Evolutionary conservation across 2,329 filamentous ascomycete species (phyloP).

Genomic region (Phyllachora maydis): DNA sequence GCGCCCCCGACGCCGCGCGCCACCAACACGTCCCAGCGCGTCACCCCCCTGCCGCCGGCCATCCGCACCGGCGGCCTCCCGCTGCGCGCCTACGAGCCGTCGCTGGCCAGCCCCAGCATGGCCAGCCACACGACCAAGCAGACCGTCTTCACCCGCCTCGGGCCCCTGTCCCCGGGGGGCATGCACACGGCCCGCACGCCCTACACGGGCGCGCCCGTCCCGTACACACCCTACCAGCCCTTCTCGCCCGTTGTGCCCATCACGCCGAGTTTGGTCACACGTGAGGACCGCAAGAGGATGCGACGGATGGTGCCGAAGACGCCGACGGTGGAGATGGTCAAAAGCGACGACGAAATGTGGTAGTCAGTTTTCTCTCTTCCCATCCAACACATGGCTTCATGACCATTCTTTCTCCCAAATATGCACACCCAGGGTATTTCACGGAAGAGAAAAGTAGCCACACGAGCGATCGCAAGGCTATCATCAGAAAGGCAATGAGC

Average conservation of each 20-base stretch:
- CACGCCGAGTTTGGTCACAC: conserved; percentile 54
- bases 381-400: no score
- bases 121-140: conserved; percentile 34
- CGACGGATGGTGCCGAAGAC: conserved; percentile 42
- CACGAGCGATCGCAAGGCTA: no score
- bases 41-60: conserved; percentile 31
- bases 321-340: conserved; percentile 40
- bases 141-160: conserved; percentile 38
- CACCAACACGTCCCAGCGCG: conserved; percentile 15
- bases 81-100: conserved; percentile 39
- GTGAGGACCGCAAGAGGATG: conserved; percentile 48
- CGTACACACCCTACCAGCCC: conserved; percentile 64
- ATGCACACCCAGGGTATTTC: no score
- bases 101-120: conserved; percentile 26
- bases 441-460: no score
- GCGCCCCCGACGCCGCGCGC: conserved; percentile 15
- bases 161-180: conserved; percentile 33
- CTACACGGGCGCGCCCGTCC: conserved; percentile 37
- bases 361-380: conserved; percentile 12
- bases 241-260: conserved; percentile 57
- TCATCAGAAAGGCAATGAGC: no score
- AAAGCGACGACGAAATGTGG: conserved; percentile 44
- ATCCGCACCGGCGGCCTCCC: conserved; percentile 38
- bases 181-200: conserved; percentile 43
- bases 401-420: no score